Conservation (phyloP, 331 rosid species). For the Quercus tomentella region DNA sequence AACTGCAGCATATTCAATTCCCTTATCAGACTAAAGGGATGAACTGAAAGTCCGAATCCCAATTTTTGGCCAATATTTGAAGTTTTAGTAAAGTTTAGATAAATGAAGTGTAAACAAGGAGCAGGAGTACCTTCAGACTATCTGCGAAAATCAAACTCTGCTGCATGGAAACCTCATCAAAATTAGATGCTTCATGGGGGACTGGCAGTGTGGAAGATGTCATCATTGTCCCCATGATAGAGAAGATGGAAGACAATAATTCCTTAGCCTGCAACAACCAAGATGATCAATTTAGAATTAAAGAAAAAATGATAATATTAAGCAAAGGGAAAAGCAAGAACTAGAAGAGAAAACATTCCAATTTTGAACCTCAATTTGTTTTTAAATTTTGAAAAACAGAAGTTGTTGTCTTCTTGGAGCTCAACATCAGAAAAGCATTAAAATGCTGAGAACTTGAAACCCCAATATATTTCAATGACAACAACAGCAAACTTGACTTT, state of each 20-base stretch:
- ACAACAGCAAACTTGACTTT: not conserved
- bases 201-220: conserved; percentile 45
- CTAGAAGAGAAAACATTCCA: not conserved
- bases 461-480: conserved; percentile 10
- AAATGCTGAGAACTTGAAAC: not conserved
- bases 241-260: conserved; percentile 25
- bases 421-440: not conserved
- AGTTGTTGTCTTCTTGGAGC: not conserved
- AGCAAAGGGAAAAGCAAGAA: not conserved
- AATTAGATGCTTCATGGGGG: conserved; percentile 68
- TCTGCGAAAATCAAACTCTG: conserved; percentile 94
- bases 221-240: conserved; percentile 55
- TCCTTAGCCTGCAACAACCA: conserved; percentile 27
- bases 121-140: conserved; percentile 68
- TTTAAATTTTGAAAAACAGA: not conserved
- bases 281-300: not conserved
- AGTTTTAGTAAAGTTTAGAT: not conserved
- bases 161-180: conserved; percentile 93
- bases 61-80: not conserved
- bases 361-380: not conserved
- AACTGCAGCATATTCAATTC: not conserved
- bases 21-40: not conserved
- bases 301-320: not conserved
- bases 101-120: not conserved
- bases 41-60: not conserved